Evolutionary conservation across 2,329 filamentous ascomycete species (phyloP).

Genomic region (Calonectria montana): DNA sequence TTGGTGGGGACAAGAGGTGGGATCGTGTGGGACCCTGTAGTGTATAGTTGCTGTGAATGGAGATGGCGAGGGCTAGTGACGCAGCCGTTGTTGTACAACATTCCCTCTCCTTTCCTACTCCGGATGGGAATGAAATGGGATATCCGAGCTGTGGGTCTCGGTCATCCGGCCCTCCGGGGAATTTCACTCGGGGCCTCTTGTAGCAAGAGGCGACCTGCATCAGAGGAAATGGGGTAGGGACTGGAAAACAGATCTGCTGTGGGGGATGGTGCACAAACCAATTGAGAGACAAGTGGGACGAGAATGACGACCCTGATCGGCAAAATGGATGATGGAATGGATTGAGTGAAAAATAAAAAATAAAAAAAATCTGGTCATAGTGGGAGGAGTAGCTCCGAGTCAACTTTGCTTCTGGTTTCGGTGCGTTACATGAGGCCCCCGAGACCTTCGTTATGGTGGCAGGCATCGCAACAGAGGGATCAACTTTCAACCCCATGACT

Average conservation of each 20-base stretch:
- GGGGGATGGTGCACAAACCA: conserved; percentile 24
- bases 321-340: conserved; percentile 24
- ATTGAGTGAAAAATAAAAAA: conserved; percentile 9
- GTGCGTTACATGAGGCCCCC: neutral
- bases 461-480: neutral
- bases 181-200: neutral
- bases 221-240: neutral
- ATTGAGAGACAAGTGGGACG: conserved; percentile 31
- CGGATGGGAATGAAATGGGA: conserved; percentile 6
- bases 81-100: conserved; percentile 21
- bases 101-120: neutral
- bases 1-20: conserved; percentile 36
- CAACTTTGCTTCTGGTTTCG: neutral
- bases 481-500: neutral
- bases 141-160: conserved; percentile 11
- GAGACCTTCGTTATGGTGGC: neutral
- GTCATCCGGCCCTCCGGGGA: neutral
- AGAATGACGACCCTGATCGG: conserved; percentile 33
- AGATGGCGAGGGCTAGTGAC: conserved; percentile 25
- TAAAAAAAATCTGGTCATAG: neutral
- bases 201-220: conserved; percentile 11
- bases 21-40: conserved; percentile 35
- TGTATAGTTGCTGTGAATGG: conserved; percentile 16
- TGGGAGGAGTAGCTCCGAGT: neutral
- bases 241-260: neutral